Evolutionary conservation across 163 green algal species (phyloP), one percentile per base, ranked within the genome.

Genomic region (Chlorella variabilis): DNA sequence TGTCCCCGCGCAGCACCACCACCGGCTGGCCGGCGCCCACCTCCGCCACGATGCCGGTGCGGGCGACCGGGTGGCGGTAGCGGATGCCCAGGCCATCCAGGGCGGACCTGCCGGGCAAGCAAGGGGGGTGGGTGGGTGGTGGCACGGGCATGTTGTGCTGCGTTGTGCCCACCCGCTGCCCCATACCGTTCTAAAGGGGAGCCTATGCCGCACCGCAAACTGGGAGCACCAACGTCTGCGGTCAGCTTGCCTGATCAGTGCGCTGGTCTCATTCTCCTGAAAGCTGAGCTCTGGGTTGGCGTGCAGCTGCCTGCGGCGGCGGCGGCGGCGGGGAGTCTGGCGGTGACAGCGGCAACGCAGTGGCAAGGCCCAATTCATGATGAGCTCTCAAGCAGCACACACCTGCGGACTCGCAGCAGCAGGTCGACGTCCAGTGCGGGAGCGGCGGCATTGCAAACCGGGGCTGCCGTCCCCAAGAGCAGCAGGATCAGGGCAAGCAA

Each of bases 1-100:
- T 98, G 85, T 99, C 96, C 13, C 93, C 90, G 0, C 96, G 87
- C 18, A 99, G 86, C 0, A 87, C 92, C 17, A 99, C 90, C 0
- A 93, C 76, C 3, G 92, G 92, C n/a, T 70, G 49, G 4, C 89
- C 94, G 2, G 54, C 80, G 2, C 93, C 93, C 15, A 98, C 91
- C 1, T 77, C 89, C 1, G 86, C 94, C 21, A 97, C 87, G 13
- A 98, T 68, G 38, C 92, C 92, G 5, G 90, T 93, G 70, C 87
- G 75, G 25, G 87, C 89, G 18, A 84, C 67, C 0, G 80, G 78
- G 25, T 65, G 63, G 51, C 82, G 77, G 74, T 86, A 85, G 0
- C 63, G 41, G 61, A 91, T 90, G 62, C 58, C 54, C 25, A 91
- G 76, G 23, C 71, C 73, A 70, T 86, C 77, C 65, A 91, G 58